phyloP scores from a whole-genome alignment of 1,284 basidiomycete genomes.

The Ustilago trichophora region DNA sequence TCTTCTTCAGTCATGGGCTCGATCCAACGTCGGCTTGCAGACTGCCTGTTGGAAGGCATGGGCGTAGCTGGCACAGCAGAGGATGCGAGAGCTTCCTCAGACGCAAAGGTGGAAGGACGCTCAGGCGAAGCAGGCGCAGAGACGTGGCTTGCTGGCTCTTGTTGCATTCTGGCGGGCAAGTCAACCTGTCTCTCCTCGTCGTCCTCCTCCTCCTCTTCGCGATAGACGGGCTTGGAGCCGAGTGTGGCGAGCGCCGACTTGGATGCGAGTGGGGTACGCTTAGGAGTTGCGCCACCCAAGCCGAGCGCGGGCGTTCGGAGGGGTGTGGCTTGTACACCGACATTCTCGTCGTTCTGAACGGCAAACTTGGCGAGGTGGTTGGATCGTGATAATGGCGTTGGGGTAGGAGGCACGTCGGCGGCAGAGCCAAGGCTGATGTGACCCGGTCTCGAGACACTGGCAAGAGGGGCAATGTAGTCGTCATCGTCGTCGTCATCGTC shows the following conservation, averaged over 20 bases:
- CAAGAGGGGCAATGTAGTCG: constrained; percentile 27
- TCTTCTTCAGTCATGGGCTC: constrained; percentile 39
- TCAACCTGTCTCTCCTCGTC: constrained; percentile 26
- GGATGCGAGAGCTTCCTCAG: neutral
- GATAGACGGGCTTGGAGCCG: constrained; percentile 28
- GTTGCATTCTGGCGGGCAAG: neutral
- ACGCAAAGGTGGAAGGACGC: neutral
- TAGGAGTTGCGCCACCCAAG: constrained; percentile 35
- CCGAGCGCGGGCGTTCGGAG: constrained; percentile 28
- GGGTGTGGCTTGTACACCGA: constrained; percentile 37
- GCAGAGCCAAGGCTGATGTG: constrained; percentile 29
- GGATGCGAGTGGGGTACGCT: constrained; percentile 38
- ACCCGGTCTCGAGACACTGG: constrained; percentile 14
- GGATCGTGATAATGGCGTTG: constrained; percentile 39
- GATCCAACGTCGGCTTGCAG: constrained; percentile 44
- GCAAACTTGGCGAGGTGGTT: constrained; percentile 10
- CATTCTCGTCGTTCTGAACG: constrained; percentile 50
- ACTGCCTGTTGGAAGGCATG: constrained; percentile 30
- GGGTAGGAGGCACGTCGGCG: constrained; percentile 46
- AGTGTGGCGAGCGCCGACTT: constrained; percentile 17
- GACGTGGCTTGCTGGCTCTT: neutral
- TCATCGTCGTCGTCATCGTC: constrained; percentile 36
- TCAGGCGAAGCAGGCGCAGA: constrained; percentile 4
- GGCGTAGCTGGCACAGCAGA: constrained; percentile 41
- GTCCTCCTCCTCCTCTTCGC: constrained; percentile 51